phyloP scores from a whole-genome alignment of 2,329 filamentous ascomycete genomes.

The Xylaria sp. region DNA sequence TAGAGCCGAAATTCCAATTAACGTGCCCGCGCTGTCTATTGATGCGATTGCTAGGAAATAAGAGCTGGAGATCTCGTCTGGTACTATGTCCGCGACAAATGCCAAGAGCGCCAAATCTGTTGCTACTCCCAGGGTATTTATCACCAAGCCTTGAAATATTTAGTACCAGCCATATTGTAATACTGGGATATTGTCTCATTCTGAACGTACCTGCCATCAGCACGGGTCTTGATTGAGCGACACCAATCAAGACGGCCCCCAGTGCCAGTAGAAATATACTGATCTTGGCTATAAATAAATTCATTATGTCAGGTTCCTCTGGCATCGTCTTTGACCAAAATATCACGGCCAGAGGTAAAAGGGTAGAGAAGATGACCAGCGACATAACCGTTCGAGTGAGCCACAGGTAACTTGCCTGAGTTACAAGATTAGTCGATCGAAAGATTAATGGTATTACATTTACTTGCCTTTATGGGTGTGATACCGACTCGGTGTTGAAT shows the following conservation, averaged over 20 bases:
- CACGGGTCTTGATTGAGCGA: slow-evolving; percentile 9
- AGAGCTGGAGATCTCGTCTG: slow-evolving; percentile 8
- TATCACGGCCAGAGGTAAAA: slow-evolving; percentile 13
- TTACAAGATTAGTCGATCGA: background rate
- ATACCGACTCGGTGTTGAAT: slow-evolving; percentile 25
- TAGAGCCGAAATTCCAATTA: slow-evolving; percentile 20
- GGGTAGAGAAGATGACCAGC: slow-evolving; percentile 10
- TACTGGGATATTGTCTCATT: background rate
- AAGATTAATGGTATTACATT: background rate
- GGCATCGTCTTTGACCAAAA: background rate
- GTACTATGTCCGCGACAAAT: slow-evolving; percentile 18
- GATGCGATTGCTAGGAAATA: slow-evolving; percentile 22
- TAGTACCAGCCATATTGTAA: background rate
- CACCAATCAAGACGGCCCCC: slow-evolving; percentile 23
- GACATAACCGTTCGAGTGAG: slow-evolving; percentile 21
- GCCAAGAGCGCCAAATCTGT: slow-evolving; percentile 25
- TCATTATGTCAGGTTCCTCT: background rate
- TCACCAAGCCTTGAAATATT: slow-evolving; percentile 17
- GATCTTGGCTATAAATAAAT: slow-evolving; percentile 6
- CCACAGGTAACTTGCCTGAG: slow-evolving; percentile 26
- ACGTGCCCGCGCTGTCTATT: slow-evolving; percentile 23
- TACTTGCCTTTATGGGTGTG: slow-evolving; percentile 3
- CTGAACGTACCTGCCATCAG: slow-evolving; percentile 18
- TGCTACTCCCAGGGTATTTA: slow-evolving; percentile 28
- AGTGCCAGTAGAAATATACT: slow-evolving; percentile 8